Evolutionary conservation across 345 rosid genomes (phyloP).

Genomic region (Psidium guajava): DNA sequence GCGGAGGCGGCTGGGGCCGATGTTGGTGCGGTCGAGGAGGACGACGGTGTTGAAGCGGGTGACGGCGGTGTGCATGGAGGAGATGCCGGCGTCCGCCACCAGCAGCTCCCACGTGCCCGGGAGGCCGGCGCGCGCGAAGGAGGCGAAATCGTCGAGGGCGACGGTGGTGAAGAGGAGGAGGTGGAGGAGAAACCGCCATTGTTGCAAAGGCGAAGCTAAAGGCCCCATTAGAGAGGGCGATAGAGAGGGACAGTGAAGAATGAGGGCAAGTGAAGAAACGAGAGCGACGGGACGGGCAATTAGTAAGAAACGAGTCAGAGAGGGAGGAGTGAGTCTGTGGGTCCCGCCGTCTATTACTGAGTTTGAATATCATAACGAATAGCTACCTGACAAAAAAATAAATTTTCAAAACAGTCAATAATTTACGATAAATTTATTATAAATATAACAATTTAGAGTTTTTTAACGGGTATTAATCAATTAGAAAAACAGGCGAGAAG

Average conservation of each 20-base stretch:
- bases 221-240: neutral
- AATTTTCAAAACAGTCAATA: too few species aligned
- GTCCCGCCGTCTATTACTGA: neutral
- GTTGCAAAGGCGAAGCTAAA: neutral
- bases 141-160: neutral
- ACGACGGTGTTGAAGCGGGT: conserved; percentile 93
- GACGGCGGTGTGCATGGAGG: conserved; percentile 96
- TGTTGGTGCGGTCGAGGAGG: conserved; percentile 79
- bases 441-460: too few species aligned
- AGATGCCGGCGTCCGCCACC: conserved; percentile 58
- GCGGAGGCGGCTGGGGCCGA: conserved; percentile 60
- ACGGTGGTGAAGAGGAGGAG: conserved; percentile 1
- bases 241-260: neutral
- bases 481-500: too few species aligned
- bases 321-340: neutral
- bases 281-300: neutral
- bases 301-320: neutral
- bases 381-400: neutral
- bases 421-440: too few species aligned
- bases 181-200: neutral
- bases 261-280: neutral
- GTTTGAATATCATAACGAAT: neutral
- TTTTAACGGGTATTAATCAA: too few species aligned
- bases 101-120: conserved; percentile 86
- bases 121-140: conserved; percentile 25